These are phyloP conservation scores for Blastocrithidia nonstop DNA, from an alignment of 208 protist species.

Conservation along the genomic window DNA sequence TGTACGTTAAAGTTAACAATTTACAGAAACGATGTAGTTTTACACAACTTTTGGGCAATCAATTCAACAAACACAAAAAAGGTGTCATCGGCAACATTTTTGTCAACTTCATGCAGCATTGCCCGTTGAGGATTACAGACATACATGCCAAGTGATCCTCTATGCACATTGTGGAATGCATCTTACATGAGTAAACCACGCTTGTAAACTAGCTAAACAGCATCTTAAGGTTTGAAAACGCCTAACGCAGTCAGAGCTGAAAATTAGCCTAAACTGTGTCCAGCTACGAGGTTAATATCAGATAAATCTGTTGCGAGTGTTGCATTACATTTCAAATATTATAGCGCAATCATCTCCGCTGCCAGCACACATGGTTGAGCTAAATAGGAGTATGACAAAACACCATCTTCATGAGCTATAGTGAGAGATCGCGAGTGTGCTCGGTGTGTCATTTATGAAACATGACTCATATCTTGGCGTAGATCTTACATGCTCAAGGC, in stretches of 20 bases:
- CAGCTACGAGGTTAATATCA: constrained; percentile 20
- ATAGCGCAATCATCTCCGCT: constrained; percentile 39
- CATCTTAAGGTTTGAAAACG: constrained; percentile 53
- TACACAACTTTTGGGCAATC: constrained; percentile 30
- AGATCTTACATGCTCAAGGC: constrained; percentile 27
- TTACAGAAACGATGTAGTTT: constrained; percentile 72
- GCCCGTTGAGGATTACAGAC: constrained; percentile 64
- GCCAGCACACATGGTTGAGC: constrained; percentile 72
- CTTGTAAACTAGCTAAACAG: constrained; percentile 54
- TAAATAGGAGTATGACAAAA: constrained; percentile 61
- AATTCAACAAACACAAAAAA: constrained; percentile 73
- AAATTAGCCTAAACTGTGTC: constrained; percentile 83
- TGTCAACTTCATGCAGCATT: constrained; percentile 15
- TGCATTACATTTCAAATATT: constrained; percentile 9
- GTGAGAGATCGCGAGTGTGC: constrained; percentile 7
- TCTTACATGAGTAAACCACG: constrained; percentile 77
- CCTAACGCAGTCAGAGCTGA: constrained; percentile 51
- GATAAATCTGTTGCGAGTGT: constrained; percentile 2
- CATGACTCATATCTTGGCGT: no score
- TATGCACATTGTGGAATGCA: constrained; percentile 12
- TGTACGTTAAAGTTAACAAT: constrained; percentile 66
- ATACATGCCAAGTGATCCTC: constrained; percentile 47
- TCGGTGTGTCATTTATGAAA: no score
- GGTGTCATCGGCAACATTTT: constrained; percentile 26
- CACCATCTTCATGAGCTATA: constrained; percentile 35